Conservation (phyloP, 805 yeast genomes). For the Candida andamanensis region DNA sequence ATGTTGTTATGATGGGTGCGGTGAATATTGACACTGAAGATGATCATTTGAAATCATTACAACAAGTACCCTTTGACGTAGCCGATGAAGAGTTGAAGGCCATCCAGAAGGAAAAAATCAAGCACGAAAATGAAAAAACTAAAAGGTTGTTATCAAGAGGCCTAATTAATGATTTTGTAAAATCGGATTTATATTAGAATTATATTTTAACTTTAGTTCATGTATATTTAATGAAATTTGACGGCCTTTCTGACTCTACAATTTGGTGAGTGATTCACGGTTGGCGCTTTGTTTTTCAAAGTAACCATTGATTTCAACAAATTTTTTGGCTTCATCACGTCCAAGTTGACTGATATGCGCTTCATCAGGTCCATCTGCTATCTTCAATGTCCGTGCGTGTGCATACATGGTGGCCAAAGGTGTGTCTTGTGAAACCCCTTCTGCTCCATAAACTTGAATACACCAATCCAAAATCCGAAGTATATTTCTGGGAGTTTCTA, state of each 20-base stretch:
- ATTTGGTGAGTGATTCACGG: conserved; percentile 18
- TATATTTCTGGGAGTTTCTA: conserved; percentile 53
- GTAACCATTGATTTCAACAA: conserved; percentile 29
- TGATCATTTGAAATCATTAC: conserved; percentile 51
- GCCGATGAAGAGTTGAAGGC: conserved; percentile 46
- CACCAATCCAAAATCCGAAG: conserved; percentile 54
- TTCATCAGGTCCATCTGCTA: conserved; percentile 70
- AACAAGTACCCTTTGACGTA: conserved; percentile 54
- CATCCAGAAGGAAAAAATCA: conserved; percentile 27
- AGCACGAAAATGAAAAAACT: conserved; percentile 40
- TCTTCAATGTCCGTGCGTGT: conserved; percentile 48
- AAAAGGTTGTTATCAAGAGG: conserved; percentile 51
- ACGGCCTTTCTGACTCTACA: too few species aligned
- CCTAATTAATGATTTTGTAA: conserved; percentile 51
- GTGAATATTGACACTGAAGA: conserved; percentile 86
- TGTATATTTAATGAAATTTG: too few species aligned
- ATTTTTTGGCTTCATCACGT: conserved; percentile 38
- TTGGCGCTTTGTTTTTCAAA: conserved; percentile 21
- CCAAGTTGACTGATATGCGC: conserved; percentile 58
- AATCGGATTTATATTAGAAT: conserved; percentile 46
- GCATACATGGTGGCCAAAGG: conserved; percentile 53
- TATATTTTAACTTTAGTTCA: not conserved
- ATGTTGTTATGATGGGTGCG: conserved; percentile 90
- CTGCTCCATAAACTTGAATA: conserved; percentile 61
- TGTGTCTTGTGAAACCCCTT: conserved; percentile 58